A percentile compares a stretch with the other conserved stretches of the same genome.
Conservation (phyloP, 345 rosid species). For the Eutrema japonicum region DNA sequence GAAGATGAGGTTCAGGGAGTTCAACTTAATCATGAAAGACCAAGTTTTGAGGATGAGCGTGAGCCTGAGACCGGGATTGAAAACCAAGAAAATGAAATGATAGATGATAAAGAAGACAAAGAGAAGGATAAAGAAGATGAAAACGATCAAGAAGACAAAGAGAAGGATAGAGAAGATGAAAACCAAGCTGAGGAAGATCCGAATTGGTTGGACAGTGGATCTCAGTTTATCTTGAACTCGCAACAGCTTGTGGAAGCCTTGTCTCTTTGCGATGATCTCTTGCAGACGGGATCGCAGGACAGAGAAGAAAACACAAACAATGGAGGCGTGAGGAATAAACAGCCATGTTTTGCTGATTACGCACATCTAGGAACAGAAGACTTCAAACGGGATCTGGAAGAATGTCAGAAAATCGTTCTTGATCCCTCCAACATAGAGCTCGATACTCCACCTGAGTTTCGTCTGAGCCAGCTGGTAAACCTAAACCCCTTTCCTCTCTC, state of each 20-base stretch:
- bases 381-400: slow-evolving; percentile 87
- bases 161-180: slow-evolving; percentile 34
- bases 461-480: slow-evolving; percentile 88
- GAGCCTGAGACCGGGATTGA: slow-evolving; percentile 37
- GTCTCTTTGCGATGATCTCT: slow-evolving; percentile 80
- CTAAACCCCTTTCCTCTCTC: neutral
- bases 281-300: slow-evolving; percentile 76
- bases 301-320: slow-evolving; percentile 55
- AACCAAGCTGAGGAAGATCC: slow-evolving; percentile 56
- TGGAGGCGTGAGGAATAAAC: slow-evolving; percentile 44
- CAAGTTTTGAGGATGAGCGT: slow-evolving; percentile 40
- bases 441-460: slow-evolving; percentile 92
- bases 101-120: slow-evolving; percentile 34
- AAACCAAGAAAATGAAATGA: slow-evolving; percentile 39
- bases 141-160: slow-evolving; percentile 27
- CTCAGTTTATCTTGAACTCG: slow-evolving; percentile 72
- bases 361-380: slow-evolving; percentile 69
- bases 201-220: slow-evolving; percentile 85
- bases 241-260: slow-evolving; percentile 94
- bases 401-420: slow-evolving; percentile 68
- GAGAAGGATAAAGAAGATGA: slow-evolving; percentile 36
- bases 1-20: slow-evolving; percentile 52
- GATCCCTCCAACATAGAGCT: slow-evolving; percentile 84
- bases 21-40: slow-evolving; percentile 50
- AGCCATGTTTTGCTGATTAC: slow-evolving; percentile 75